phyloP scores from a whole-genome alignment of 768 basidiomycete genomes.

The Podaxis sp. region DNA sequence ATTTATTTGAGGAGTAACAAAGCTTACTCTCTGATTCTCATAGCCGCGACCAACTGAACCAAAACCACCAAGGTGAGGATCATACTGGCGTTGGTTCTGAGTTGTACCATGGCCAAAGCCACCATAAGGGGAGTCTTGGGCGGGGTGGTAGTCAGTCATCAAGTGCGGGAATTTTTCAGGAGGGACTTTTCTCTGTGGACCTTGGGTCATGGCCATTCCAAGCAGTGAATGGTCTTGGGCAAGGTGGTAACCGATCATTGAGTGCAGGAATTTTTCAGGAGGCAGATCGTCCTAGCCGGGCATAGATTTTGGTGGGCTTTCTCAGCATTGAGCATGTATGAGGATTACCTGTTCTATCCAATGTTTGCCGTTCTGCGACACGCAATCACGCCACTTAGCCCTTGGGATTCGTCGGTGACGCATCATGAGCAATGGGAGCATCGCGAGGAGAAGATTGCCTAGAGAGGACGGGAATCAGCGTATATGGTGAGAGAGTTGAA shows the following conservation, averaged over 20 bases:
- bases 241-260: constrained; percentile 81
- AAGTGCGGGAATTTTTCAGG: too few relatives aligned
- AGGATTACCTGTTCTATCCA: constrained; percentile 76
- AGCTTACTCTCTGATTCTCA: constrained; percentile 64
- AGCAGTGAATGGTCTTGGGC: constrained; percentile 67
- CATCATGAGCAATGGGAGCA: constrained; percentile 85
- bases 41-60: constrained; percentile 68
- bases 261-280: constrained; percentile 64
- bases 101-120: constrained; percentile 60
- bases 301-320: not conserved
- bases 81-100: constrained; percentile 63
- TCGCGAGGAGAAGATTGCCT: constrained; percentile 73
- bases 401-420: constrained; percentile 77
- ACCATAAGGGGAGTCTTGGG: constrained; percentile 63
- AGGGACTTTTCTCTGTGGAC: constrained; percentile 62
- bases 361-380: constrained; percentile 64
- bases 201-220: constrained; percentile 87
- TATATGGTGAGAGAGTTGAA: not conserved
- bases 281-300: constrained; percentile 57
- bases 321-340: not conserved
- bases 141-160: constrained; percentile 5
- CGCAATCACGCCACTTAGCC: constrained; percentile 68
- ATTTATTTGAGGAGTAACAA: not conserved
- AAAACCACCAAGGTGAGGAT: constrained; percentile 53
- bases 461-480: constrained; percentile 13